Evolutionary conservation across 2,329 filamentous ascomycete species (phyloP), one percentile per base, ranked within the genome.

Genomic region (Trichoderma oligosporum): DNA sequence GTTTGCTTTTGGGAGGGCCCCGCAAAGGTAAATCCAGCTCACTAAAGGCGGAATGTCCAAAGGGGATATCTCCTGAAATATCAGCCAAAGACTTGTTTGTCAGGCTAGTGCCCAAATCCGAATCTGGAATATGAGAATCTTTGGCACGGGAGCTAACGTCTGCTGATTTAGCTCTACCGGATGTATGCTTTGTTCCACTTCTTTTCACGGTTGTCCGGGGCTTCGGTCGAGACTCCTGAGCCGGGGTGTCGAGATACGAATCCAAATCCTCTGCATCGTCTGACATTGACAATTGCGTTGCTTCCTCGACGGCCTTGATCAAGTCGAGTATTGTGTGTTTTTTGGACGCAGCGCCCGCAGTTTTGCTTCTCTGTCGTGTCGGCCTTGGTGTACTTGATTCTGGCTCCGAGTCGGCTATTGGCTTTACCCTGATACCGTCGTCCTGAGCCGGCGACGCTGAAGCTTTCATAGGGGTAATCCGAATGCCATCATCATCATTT

Each of bases 1-100:
- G 64, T 58, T 66, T 68, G 57, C 74, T 77, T 25, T 71, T 70
- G n/a, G 76, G 71, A 53, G 79, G 73, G 5, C 76, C 76, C 18
- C 76, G 74, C 1, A 79, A 65, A 1, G 82, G 77, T 1, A 86
- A 68, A 53, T 86, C 83, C 6, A 86, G 73, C 63, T 83, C 82
- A 62, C 82, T 86, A 62, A 87, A 86, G n/a, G 84, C 84, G 16
- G 84, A 86, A 61, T 82, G 81, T 5, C 84, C 84, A 66, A 85
- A 80, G 0, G 83, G 83, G 47, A 86, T 85, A 11, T 86, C 83
- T 8, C 71, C 73, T 2, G 71, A 66, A 12, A 74, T 82, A 35
- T 86, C 82, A 14, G 81, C 82, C 31, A 85, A 66, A 2, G 81
- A 80, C 61, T 82, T 82, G 31, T 74, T 76, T 4, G 77, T 63